These are phyloP conservation scores for Wickerhamomyces subpelliculosus DNA, from an alignment of 805 yeast species.

Conservation along the genomic window DNA sequence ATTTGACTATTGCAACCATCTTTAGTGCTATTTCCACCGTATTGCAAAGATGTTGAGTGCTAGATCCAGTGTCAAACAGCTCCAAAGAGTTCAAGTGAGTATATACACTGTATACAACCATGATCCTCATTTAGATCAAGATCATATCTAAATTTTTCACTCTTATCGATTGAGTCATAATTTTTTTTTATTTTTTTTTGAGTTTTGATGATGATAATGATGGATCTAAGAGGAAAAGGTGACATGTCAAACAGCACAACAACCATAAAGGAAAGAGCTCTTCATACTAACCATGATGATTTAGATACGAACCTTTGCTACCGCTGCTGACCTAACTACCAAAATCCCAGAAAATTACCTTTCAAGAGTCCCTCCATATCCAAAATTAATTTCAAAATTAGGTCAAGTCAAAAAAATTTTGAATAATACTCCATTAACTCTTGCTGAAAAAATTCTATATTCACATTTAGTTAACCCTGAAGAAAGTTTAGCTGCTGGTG, in stretches of 20 bases:
- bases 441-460: conserved; percentile 91
- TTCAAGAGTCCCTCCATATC: conserved; percentile 84
- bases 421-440: conserved; percentile 70
- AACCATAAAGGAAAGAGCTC: not conserved
- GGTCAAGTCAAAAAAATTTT: conserved; percentile 57
- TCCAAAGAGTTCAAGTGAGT: not conserved
- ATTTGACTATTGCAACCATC: too few relatives aligned
- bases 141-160: not conserved
- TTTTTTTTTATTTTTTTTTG: too few relatives aligned
- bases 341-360: conserved; percentile 48
- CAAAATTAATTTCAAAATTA: conserved; percentile 61
- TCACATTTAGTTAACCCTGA: conserved; percentile 89
- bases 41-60: not conserved
- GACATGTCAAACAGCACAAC: not conserved
- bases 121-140: not conserved
- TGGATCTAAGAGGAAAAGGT: not conserved
- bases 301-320: conserved; percentile 14
- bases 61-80: not conserved
- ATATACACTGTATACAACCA: too few relatives aligned
- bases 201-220: too few relatives aligned
- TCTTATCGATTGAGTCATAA: conserved; percentile 1
- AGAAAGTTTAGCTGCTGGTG: conserved; percentile 57
- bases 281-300: not conserved
- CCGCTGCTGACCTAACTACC: conserved; percentile 17
- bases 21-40: too few relatives aligned